Conservation (phyloP, 2,329 filamentous ascomycete species). For the Pseudocercospora vitis region DNA sequence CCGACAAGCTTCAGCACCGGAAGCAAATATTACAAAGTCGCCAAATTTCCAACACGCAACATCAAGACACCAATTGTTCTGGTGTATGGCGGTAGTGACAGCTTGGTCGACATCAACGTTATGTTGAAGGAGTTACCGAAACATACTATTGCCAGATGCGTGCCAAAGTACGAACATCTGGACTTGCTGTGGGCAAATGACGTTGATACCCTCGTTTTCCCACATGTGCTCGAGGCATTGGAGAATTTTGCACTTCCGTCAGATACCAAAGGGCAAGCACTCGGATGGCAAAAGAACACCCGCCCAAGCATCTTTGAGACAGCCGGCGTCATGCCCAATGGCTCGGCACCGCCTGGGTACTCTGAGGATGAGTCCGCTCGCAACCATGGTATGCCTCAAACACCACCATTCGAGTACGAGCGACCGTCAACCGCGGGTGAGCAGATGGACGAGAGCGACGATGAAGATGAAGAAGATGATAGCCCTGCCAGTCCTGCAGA, state of each 20-base stretch:
- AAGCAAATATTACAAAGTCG: slow-evolving; percentile 90
- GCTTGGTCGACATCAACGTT: slow-evolving; percentile 85
- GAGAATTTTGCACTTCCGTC: slow-evolving; percentile 57
- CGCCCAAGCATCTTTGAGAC: slow-evolving; percentile 30
- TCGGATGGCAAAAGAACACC: slow-evolving; percentile 23
- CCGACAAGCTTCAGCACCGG: slow-evolving; percentile 68
- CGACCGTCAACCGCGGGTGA: slow-evolving; percentile 27
- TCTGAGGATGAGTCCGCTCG: slow-evolving; percentile 30
- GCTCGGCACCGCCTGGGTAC: slow-evolving; percentile 33
- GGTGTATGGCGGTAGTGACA: slow-evolving; percentile 91
- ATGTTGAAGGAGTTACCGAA: slow-evolving; percentile 87
- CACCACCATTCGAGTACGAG: slow-evolving; percentile 26
- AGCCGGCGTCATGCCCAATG: slow-evolving; percentile 18
- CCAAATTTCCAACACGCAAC: slow-evolving; percentile 93
- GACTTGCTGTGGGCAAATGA: slow-evolving; percentile 95
- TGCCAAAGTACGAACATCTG: slow-evolving; percentile 92
- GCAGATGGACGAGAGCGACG: slow-evolving; percentile 33
- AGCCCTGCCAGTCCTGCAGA: slow-evolving; percentile 5
- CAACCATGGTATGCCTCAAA: slow-evolving; percentile 18
- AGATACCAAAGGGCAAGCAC: slow-evolving; percentile 27
- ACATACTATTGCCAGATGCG: slow-evolving; percentile 80
- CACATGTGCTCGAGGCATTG: slow-evolving; percentile 85
- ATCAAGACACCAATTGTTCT: slow-evolving; percentile 94
- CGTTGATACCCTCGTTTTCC: slow-evolving; percentile 80
- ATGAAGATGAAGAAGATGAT: slow-evolving; percentile 29